A percentile compares a stretch with the other conserved stretches of the same genome.
Evolutionary conservation across 345 rosid species (phyloP).

Genomic region (Aquilaria yunnanensis): DNA sequence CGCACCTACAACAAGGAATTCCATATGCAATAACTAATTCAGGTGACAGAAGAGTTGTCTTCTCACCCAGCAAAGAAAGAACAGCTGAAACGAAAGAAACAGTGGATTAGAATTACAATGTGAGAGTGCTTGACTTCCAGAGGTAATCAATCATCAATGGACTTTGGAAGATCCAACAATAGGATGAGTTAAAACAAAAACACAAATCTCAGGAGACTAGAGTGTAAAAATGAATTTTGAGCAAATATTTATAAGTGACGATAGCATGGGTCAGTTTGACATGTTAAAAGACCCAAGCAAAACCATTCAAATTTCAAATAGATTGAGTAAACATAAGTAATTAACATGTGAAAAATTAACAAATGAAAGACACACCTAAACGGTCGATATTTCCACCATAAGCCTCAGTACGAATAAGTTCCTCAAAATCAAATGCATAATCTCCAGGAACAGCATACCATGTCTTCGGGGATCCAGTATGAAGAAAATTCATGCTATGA

Average conservation of each 20-base stretch:
- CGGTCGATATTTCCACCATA: slow-evolving; percentile 80
- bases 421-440: slow-evolving; percentile 86
- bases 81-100: slow-evolving; percentile 56
- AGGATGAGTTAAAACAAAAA: slow-evolving; percentile 8
- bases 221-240: not conserved
- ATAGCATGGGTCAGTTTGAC: too few species aligned
- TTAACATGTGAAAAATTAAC: not conserved
- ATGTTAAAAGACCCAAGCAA: too few species aligned
- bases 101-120: slow-evolving; percentile 8
- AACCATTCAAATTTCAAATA: too few species aligned
- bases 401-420: slow-evolving; percentile 66
- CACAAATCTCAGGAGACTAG: not conserved
- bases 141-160: slow-evolving; percentile 1
- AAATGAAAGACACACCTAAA: slow-evolving; percentile 47
- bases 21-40: slow-evolving; percentile 71
- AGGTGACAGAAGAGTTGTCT: slow-evolving; percentile 96
- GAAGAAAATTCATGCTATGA: slow-evolving; percentile 98
- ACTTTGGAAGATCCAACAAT: not conserved
- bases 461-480: slow-evolving; percentile 90
- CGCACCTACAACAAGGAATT: slow-evolving; percentile 97
- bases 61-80: slow-evolving; percentile 85
- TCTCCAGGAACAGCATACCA: slow-evolving; percentile 98
- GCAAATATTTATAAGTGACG: too few species aligned
- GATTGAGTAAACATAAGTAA: too few species aligned
- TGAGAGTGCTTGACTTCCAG: slow-evolving; percentile 5